Conservation (phyloP, 1,139 yeast genomes). For the Protomyces pachydermus region DNA sequence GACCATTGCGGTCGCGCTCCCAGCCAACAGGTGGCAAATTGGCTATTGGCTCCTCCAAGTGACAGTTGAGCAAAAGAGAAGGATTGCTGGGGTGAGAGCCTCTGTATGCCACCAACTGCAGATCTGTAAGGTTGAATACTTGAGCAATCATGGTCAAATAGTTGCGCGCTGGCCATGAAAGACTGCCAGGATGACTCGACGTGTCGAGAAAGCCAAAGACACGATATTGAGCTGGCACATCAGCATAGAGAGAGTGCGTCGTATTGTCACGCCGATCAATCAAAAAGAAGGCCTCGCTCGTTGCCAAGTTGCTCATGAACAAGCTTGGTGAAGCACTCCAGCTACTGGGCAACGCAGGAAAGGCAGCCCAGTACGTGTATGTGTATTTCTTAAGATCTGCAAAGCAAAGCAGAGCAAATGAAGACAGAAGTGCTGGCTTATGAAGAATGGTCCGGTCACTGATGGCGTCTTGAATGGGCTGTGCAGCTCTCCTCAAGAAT, state of each 20-base stretch:
- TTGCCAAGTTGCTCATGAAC: not conserved
- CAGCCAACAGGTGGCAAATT: constrained; percentile 57
- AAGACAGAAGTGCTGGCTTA: constrained; percentile 45
- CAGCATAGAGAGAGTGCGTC: not conserved
- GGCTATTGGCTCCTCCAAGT: not conserved
- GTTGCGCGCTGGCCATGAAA: constrained; percentile 65
- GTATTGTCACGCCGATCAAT: not conserved
- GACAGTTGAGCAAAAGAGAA: not conserved
- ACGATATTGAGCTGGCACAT: not conserved
- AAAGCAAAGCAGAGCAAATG: constrained; percentile 61
- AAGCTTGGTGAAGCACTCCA: not conserved
- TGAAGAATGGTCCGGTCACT: constrained; percentile 38
- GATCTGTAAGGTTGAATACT: constrained; percentile 39
- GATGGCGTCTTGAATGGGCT: constrained; percentile 35
- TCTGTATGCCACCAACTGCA: constrained; percentile 44
- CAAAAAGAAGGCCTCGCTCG: constrained; percentile 15
- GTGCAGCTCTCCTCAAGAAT: constrained; percentile 37
- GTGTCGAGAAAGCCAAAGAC: constrained; percentile 59
- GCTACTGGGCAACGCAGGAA: constrained; percentile 52
- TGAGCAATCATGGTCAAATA: constrained; percentile 53
- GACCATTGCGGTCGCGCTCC: constrained; percentile 67
- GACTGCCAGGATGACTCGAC: constrained; percentile 42
- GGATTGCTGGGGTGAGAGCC: constrained; percentile 20
- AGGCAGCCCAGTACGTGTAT: constrained; percentile 85
- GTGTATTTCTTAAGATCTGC: constrained; percentile 85